Evolutionary conservation across 108 stramenopile species (phyloP).

Genomic region (Skeletonema tropicum): DNA sequence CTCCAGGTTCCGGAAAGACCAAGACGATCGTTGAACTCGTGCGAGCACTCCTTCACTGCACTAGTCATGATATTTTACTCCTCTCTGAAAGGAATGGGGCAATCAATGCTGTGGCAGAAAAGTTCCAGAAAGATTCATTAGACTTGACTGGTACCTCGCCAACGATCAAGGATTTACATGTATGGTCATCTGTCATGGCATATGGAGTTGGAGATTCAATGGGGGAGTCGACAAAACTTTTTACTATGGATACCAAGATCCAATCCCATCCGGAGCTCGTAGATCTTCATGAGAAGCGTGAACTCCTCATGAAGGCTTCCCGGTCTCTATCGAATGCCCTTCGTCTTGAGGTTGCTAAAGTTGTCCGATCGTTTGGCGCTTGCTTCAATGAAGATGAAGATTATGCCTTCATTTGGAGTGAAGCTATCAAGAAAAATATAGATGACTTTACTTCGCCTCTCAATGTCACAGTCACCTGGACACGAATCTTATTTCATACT

Average conservation of each 20-base stretch:
- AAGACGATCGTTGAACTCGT: constrained; percentile 58
- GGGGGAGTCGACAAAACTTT: constrained; percentile 46
- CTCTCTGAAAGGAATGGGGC: constrained; percentile 60
- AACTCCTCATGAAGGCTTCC: constrained; percentile 19
- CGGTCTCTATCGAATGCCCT: constrained; percentile 17
- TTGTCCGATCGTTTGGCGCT: constrained; percentile 4
- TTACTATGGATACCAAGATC: constrained; percentile 43
- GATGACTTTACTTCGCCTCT: constrained; percentile 22
- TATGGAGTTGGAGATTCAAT: constrained; percentile 43
- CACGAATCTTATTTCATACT: too few relatives aligned
- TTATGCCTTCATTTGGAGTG: constrained; percentile 18
- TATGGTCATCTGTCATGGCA: constrained; percentile 44
- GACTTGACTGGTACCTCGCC: not conserved
- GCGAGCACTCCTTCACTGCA: constrained; percentile 46
- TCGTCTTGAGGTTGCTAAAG: constrained; percentile 18
- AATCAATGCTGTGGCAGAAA: constrained; percentile 62
- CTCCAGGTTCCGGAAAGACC: constrained; percentile 59
- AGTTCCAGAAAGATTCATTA: constrained; percentile 35
- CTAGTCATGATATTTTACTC: constrained; percentile 41
- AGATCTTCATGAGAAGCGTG: constrained; percentile 24
- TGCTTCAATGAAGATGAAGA: constrained; percentile 14
- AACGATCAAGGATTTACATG: constrained; percentile 32
- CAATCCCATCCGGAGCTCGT: constrained; percentile 28
- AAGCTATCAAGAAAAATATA: not conserved
- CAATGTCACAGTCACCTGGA: too few relatives aligned